Percentiles rank a stretch among this genome's conserved stretches.
phyloP scores from a whole-genome alignment of 768 basidiomycete species.

The Candolleomyces aberdarensis region DNA sequence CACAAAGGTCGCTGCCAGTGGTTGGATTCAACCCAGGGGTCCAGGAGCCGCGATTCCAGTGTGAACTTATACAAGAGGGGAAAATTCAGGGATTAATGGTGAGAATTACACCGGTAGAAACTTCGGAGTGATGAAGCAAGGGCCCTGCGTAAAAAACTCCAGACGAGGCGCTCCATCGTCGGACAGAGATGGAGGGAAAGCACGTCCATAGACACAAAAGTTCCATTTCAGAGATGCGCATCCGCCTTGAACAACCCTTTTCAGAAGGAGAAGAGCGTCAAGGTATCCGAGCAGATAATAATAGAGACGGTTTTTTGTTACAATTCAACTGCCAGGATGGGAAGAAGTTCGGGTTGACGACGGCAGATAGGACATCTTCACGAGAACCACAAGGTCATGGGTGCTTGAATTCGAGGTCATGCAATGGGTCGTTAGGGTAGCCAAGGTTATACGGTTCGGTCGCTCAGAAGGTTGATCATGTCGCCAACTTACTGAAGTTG shows the following conservation, averaged over 20 bases:
- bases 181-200: too few species aligned
- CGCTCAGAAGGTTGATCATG: background rate
- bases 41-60: background rate
- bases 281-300: too few species aligned
- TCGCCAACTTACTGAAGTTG: background rate
- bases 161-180: too few species aligned
- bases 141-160: too few species aligned
- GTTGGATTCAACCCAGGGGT: too few species aligned
- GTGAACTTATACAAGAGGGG: background rate
- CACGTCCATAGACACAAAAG: too few species aligned
- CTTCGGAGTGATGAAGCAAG: background rate
- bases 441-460: background rate
- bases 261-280: too few species aligned
- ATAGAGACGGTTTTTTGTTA: background rate
- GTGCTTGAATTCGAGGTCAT: background rate
- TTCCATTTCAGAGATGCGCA: too few species aligned
- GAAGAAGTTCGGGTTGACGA: constrained; percentile 6
- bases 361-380: background rate
- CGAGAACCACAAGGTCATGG: background rate
- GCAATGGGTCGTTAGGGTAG: background rate
- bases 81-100: background rate
- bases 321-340: background rate
- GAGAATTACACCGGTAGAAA: background rate
- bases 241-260: too few species aligned
- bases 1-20: background rate